These are phyloP conservation scores for Sicyos baderoa DNA, from an alignment of 306 rosid genomes.

Conservation along the genomic window DNA sequence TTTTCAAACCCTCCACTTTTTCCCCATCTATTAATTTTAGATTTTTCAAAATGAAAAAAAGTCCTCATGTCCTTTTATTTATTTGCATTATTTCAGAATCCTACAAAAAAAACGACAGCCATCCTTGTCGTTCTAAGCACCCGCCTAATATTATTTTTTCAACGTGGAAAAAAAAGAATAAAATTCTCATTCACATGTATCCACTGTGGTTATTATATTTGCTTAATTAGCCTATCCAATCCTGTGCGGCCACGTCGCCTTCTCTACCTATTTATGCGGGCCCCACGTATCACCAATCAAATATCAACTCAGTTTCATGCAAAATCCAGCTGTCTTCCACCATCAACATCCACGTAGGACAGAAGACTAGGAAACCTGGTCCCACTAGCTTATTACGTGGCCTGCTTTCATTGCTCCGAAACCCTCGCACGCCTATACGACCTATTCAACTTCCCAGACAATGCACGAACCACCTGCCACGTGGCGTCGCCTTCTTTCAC, in stretches of 20 bases:
- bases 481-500: conserved; percentile 78
- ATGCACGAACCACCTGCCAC: conserved; percentile 51
- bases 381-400: conserved; percentile 22
- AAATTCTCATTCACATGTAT: conserved; percentile 3
- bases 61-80: too few species aligned
- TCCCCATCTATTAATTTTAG: too few species aligned
- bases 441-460: conserved; percentile 45
- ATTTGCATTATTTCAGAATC: background rate
- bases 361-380: too few species aligned
- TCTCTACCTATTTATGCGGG: too few species aligned
- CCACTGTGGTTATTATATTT: too few species aligned
- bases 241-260: too few species aligned
- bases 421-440: conserved; percentile 38
- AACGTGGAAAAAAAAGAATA: background rate
- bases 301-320: conserved; percentile 7
- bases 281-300: conserved; percentile 26
- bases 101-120: background rate
- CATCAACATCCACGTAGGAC: conserved; percentile 27
- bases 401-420: conserved; percentile 27
- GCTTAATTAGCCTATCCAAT: conserved; percentile 2
- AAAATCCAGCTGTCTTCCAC: conserved; percentile 46
- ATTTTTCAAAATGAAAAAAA: too few species aligned
- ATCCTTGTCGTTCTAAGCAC: background rate
- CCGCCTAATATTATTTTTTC: background rate
- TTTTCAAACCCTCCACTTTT: too few species aligned